Evolutionary conservation across 352 stramenopile species (phyloP).

Genomic region (Phytopythium sindhum): DNA sequence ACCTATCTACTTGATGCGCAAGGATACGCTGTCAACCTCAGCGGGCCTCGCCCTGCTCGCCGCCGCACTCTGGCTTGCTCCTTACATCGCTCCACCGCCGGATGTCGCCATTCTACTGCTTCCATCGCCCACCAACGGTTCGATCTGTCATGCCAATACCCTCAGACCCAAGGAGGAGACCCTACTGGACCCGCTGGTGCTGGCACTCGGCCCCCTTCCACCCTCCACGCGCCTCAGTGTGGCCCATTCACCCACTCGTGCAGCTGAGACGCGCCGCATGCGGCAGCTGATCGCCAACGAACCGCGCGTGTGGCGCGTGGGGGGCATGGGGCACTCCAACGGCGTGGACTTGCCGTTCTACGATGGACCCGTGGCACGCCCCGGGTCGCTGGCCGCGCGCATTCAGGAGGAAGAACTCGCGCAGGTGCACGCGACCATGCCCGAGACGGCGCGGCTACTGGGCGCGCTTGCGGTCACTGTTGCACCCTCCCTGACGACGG

Average conservation of each 20-base stretch:
- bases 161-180: too few relatives aligned
- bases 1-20: neutral
- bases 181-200: neutral
- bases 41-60: neutral
- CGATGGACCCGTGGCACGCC: slow-evolving; percentile 23
- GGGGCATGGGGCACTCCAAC: neutral
- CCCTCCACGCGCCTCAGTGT: slow-evolving; percentile 11
- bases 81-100: neutral
- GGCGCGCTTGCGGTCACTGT: slow-evolving; percentile 13
- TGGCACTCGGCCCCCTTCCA: neutral
- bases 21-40: neutral
- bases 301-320: slow-evolving; percentile 21
- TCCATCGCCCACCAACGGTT: neutral
- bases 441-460: slow-evolving; percentile 20
- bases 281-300: slow-evolving; percentile 25
- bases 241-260: slow-evolving; percentile 12
- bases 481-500: slow-evolving; percentile 17
- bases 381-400: slow-evolving; percentile 24
- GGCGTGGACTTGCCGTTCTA: slow-evolving; percentile 17
- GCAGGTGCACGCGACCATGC: slow-evolving; percentile 16
- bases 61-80: neutral
- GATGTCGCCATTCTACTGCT: too few relatives aligned
- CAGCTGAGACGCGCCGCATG: slow-evolving; percentile 16
- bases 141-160: neutral
- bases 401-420: slow-evolving; percentile 19